These are phyloP conservation scores for Scheffersomyces parashehatae DNA, from an alignment of 1,139 yeast species.

Conservation along the genomic window DNA sequence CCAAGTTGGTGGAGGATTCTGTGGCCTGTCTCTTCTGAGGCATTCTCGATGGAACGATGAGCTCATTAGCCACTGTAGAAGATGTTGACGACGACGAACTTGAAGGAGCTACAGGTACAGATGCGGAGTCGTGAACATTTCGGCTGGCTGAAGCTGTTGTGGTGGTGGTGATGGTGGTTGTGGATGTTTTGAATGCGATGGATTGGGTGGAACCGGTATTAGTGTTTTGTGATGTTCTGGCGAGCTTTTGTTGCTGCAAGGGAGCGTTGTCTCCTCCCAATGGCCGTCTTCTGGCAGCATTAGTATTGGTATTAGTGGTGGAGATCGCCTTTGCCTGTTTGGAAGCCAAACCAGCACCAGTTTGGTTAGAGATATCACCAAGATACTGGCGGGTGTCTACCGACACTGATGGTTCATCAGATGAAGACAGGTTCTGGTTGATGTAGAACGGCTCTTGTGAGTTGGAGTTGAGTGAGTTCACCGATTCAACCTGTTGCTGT, in stretches of 20 bases:
- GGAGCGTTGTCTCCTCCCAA: constrained; percentile 39
- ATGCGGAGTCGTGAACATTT: background rate
- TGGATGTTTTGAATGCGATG: constrained; percentile 2
- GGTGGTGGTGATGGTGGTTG: constrained; percentile 6
- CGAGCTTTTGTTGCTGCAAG: constrained; percentile 21
- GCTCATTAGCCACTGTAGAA: constrained; percentile 7
- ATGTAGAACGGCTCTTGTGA: constrained; percentile 2
- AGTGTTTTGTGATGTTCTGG: background rate
- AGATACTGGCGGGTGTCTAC: constrained; percentile 29
- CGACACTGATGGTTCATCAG: constrained; percentile 8
- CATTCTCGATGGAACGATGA: constrained; percentile 40
- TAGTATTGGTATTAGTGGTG: constrained; percentile 6
- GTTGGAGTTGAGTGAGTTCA: constrained; percentile 1
- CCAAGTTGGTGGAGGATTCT: constrained; percentile 51
- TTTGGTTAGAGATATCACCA: constrained; percentile 46
- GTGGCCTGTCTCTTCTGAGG: constrained; percentile 61
- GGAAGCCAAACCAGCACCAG: constrained; percentile 19
- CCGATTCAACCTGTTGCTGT: constrained; percentile 5
- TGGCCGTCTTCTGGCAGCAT: constrained; percentile 26
- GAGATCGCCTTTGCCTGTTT: constrained; percentile 6
- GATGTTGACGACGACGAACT: constrained; percentile 8
- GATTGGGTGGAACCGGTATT: constrained; percentile 1
- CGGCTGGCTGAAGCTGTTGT: constrained; percentile 1
- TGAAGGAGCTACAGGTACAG: constrained; percentile 4
- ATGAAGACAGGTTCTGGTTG: constrained; percentile 4